Conservation (phyloP, 148 eudicot species). For the Diospyros kaki region DNA sequence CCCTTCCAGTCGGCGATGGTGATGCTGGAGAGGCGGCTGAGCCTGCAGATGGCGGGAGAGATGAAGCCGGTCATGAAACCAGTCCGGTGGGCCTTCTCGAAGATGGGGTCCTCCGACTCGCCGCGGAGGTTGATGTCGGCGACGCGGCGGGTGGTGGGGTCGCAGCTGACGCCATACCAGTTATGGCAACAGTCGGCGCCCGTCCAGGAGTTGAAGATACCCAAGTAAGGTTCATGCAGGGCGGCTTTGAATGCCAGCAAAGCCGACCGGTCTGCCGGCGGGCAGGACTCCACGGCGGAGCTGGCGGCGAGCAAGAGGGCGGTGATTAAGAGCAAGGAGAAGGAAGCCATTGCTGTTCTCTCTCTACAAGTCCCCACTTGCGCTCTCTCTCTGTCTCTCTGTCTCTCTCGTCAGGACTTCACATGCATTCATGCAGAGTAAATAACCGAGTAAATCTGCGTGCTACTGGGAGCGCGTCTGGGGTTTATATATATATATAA, state of each 20-base stretch:
- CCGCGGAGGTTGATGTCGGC: slow-evolving; percentile 84
- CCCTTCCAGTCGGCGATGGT: slow-evolving; percentile 91
- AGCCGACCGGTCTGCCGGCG: slow-evolving; percentile 76
- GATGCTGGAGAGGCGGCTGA: slow-evolving; percentile 58
- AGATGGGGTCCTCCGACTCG: slow-evolving; percentile 75
- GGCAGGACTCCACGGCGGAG: slow-evolving; percentile 44
- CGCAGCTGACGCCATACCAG: slow-evolving; percentile 89
- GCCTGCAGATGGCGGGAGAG: slow-evolving; percentile 61
- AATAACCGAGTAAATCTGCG: too few relatives aligned
- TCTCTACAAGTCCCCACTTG: not conserved
- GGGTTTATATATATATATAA: too few relatives aligned
- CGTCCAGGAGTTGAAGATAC: slow-evolving; percentile 81
- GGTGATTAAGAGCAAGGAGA: slow-evolving; percentile 11
- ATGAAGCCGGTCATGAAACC: slow-evolving; percentile 85
- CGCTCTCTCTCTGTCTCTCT: too few relatives aligned
- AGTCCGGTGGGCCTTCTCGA: slow-evolving; percentile 52
- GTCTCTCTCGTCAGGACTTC: too few relatives aligned
- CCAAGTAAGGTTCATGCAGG: slow-evolving; percentile 64
- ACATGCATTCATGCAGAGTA: too few relatives aligned
- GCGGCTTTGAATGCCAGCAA: slow-evolving; percentile 53
- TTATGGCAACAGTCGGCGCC: slow-evolving; percentile 68
- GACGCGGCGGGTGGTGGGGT: slow-evolving; percentile 47
- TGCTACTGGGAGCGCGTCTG: too few relatives aligned
- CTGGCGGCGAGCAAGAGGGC: slow-evolving; percentile 28
- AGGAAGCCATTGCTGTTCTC: slow-evolving; percentile 9